Evolutionary conservation across 2,329 filamentous ascomycete genomes (phyloP).

Genomic region (Colletotrichum abscissum): DNA sequence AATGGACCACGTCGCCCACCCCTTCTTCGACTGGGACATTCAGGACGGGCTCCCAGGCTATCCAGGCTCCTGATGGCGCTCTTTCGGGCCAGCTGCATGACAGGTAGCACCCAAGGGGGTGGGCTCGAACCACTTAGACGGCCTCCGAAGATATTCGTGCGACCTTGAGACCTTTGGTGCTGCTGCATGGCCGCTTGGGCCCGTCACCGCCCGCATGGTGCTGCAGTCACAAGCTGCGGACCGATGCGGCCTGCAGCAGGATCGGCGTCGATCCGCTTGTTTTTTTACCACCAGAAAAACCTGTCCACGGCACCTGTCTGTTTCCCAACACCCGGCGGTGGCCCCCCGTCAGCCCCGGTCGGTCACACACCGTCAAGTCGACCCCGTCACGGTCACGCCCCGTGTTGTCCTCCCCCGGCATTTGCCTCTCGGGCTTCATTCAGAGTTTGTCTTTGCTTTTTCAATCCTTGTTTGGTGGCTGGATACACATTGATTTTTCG

Average conservation of each 20-base stretch:
- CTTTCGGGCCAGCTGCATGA: constrained; percentile 27
- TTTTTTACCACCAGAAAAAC: constrained; percentile 21
- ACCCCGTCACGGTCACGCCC: background rate
- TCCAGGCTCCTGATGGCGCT: constrained; percentile 6
- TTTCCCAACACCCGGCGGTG: constrained; percentile 2
- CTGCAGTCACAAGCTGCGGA: constrained; percentile 35
- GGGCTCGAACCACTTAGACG: constrained; percentile 14
- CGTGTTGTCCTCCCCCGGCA: constrained; percentile 11
- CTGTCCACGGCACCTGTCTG: constrained; percentile 27
- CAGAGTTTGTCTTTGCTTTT: background rate
- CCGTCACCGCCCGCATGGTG: constrained; percentile 36
- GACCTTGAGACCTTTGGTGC: constrained; percentile 7
- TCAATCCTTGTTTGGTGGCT: background rate
- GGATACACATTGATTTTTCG: background rate
- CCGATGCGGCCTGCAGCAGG: constrained; percentile 38
- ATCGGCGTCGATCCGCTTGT: constrained; percentile 36
- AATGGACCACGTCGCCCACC: constrained; percentile 13
- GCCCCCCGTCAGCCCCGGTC: constrained; percentile 23
- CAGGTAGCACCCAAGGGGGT: constrained; percentile 13
- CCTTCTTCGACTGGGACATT: constrained; percentile 4
- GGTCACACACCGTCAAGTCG: constrained; percentile 9
- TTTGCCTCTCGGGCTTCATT: constrained; percentile 10
- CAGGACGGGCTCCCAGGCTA: background rate
- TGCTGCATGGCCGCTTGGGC: constrained; percentile 24
- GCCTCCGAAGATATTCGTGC: constrained; percentile 15